These are phyloP conservation scores for Fusarium musae DNA, from an alignment of 2,329 filamentous ascomycete genomes.

Conservation along the genomic window DNA sequence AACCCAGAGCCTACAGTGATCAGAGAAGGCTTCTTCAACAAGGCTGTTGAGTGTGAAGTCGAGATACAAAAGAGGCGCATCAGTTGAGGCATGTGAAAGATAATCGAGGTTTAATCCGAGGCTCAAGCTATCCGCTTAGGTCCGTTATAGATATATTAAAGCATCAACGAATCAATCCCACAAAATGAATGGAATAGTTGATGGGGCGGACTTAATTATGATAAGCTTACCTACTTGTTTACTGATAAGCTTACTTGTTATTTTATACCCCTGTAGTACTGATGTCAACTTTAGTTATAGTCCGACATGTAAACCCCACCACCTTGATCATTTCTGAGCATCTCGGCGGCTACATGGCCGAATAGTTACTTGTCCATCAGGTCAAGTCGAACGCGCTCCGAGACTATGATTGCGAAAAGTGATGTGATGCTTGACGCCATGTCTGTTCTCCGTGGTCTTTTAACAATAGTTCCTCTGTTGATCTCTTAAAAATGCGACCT, in stretches of 20 bases:
- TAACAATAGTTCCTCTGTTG: neutral
- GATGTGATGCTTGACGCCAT: neutral
- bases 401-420: neutral
- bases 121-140: accelerated
- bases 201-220: neutral
- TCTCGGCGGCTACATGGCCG: neutral
- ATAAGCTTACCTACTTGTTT: neutral
- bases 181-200: neutral
- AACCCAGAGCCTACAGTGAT: neutral
- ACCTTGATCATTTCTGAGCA: neutral
- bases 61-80: neutral
- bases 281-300: neutral
- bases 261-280: neutral
- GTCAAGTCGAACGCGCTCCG: neutral
- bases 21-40: neutral
- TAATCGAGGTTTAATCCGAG: neutral
- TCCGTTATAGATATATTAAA: no score
- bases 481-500: neutral
- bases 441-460: neutral
- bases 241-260: neutral
- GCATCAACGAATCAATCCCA: accelerated
- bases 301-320: neutral
- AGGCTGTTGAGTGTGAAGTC: neutral
- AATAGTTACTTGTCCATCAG: neutral
- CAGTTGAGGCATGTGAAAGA: neutral